Conservation (phyloP, 495 filamentous ascomycete species). For the Penicillium arizonense region DNA sequence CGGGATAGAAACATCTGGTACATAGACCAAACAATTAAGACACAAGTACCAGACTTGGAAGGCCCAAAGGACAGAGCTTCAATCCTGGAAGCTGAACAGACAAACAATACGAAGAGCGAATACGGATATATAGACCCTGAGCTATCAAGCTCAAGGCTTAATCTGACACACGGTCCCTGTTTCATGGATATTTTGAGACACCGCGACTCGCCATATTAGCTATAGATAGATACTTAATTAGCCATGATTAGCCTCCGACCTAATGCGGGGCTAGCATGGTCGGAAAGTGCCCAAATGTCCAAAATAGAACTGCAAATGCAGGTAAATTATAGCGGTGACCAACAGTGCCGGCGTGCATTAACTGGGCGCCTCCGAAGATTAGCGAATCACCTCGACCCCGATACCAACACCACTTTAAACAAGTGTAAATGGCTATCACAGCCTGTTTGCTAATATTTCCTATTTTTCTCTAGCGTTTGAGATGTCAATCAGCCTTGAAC, state of each 20-base stretch:
- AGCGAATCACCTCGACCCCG: slow-evolving; percentile 7
- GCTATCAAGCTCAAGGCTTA: slow-evolving; percentile 16
- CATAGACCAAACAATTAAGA: neutral
- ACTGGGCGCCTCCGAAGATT: slow-evolving; percentile 15
- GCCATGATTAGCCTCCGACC: neutral
- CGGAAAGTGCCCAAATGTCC: slow-evolving; percentile 10
- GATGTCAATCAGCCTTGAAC: neutral
- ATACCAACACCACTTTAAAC: slow-evolving; percentile 4
- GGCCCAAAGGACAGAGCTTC: neutral
- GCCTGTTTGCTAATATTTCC: neutral
- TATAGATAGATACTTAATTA: slow-evolving; percentile 36
- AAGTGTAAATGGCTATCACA: slow-evolving; percentile 8
- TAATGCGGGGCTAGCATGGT: slow-evolving; percentile 3
- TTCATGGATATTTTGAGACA: slow-evolving; percentile 24
- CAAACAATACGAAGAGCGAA: neutral
- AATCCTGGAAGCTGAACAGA: neutral
- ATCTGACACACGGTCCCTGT: slow-evolving; percentile 21
- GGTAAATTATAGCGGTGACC: slow-evolving; percentile 10
- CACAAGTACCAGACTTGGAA: neutral
- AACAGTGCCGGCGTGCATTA: slow-evolving; percentile 9
- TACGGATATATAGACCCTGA: slow-evolving; percentile 19
- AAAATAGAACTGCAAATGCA: neutral
- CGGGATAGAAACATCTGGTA: neutral
- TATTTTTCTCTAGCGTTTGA: neutral
- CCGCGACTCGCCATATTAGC: slow-evolving; percentile 11